phyloP scores from a whole-genome alignment of 2,329 filamentous ascomycete species.

The Fusarium sacchari region DNA sequence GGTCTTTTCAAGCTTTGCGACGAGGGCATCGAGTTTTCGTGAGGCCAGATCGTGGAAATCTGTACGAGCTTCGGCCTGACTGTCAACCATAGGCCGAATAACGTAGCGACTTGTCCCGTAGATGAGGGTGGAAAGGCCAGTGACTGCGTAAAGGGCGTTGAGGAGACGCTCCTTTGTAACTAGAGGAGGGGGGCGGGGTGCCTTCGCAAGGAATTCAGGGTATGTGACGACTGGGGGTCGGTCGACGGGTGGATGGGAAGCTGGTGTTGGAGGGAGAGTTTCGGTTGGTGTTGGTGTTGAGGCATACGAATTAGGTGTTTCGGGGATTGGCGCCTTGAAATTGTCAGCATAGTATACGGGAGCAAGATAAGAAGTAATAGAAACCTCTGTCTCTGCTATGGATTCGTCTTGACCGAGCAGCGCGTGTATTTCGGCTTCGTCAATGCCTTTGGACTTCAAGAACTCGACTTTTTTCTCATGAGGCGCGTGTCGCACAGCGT shows the following conservation, averaged over 20 bases:
- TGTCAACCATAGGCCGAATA: constrained; percentile 69
- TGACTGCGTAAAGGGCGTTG: constrained; percentile 67
- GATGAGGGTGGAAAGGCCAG: constrained; percentile 67
- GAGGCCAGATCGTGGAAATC: constrained; percentile 63
- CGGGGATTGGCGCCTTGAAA: constrained; percentile 9
- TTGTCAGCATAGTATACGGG: not conserved
- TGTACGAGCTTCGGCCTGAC: constrained; percentile 61
- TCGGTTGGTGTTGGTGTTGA: constrained; percentile 31
- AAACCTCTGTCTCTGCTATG: constrained; percentile 28
- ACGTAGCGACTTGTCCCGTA: constrained; percentile 79
- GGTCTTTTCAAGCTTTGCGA: constrained; percentile 62
- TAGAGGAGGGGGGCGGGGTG: constrained; percentile 66
- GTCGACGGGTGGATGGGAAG: constrained; percentile 48
- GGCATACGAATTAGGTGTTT: constrained; percentile 14
- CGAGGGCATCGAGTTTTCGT: constrained; percentile 56
- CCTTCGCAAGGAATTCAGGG: constrained; percentile 73
- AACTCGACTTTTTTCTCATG: constrained; percentile 80
- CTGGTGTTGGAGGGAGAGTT: constrained; percentile 41
- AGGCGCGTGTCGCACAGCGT: constrained; percentile 74
- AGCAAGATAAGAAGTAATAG: not conserved
- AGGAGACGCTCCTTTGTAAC: constrained; percentile 69
- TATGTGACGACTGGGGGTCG: constrained; percentile 74
- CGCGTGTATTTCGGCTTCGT: constrained; percentile 71
- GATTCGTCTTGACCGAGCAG: constrained; percentile 60
- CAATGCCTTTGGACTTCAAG: constrained; percentile 79